Evolutionary conservation across 345 rosid species (phyloP).

Genomic region (Aquilaria malaccensis): DNA sequence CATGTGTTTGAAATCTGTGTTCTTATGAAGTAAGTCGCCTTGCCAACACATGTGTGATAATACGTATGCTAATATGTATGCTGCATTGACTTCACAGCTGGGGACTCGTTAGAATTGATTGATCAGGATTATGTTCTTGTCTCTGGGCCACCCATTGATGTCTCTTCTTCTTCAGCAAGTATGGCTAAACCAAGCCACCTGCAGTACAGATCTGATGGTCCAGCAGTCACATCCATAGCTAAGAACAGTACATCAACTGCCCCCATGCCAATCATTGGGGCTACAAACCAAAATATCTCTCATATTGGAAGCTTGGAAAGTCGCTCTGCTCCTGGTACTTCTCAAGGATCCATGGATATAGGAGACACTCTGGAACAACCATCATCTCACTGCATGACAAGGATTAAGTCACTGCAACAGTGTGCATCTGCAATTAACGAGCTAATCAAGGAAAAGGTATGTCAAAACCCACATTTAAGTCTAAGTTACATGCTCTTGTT

Average conservation of each 20-base stretch:
- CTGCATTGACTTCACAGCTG: slow-evolving; percentile 31
- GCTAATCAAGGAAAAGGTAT: slow-evolving; percentile 63
- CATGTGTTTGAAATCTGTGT: neutral
- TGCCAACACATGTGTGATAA: neutral
- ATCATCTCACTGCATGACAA: slow-evolving; percentile 53
- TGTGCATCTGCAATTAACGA: slow-evolving; percentile 68
- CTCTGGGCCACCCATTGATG: slow-evolving; percentile 72
- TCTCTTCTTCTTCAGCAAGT: slow-evolving; percentile 50
- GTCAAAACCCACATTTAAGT: slow-evolving; percentile 7
- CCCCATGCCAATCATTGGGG: slow-evolving; percentile 60
- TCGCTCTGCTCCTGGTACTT: slow-evolving; percentile 71
- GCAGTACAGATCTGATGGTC: slow-evolving; percentile 43
- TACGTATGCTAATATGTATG: neutral
- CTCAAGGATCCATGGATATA: slow-evolving; percentile 68
- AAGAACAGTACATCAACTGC: slow-evolving; percentile 38
- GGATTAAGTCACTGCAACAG: slow-evolving; percentile 72
- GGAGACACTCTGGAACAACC: slow-evolving; percentile 76
- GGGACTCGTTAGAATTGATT: slow-evolving; percentile 67
- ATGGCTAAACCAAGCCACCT: slow-evolving; percentile 46
- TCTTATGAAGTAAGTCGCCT: too few relatives aligned
- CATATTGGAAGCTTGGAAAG: slow-evolving; percentile 55
- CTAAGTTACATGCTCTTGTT: too few relatives aligned
- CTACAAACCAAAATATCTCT: slow-evolving; percentile 24
- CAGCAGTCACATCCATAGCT: slow-evolving; percentile 31
- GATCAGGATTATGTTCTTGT: slow-evolving; percentile 92